phyloP scores from a whole-genome alignment of 768 basidiomycete genomes.

The Sporobolomyces pararoseus region DNA sequence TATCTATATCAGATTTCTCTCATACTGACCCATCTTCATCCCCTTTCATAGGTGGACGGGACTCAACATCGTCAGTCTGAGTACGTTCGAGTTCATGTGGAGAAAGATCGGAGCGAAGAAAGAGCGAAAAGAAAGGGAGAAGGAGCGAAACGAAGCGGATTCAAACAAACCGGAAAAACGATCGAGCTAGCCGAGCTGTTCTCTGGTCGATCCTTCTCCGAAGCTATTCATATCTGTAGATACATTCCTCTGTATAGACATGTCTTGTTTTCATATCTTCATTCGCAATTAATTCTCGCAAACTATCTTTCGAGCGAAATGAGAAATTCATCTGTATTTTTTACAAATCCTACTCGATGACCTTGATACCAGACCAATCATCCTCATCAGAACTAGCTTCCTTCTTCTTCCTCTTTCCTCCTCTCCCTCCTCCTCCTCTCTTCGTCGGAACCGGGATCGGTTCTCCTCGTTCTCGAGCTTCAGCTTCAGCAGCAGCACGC shows the following conservation, averaged over 20 bases:
- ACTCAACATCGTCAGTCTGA: not conserved
- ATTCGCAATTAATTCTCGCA: not conserved
- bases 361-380: constrained; percentile 15
- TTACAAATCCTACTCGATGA: constrained; percentile 23
- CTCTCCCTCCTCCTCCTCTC: not conserved
- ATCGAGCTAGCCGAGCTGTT: not conserved
- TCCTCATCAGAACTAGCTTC: constrained; percentile 7
- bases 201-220: too few species aligned
- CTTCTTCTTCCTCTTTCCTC: constrained; percentile 7
- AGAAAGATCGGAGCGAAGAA: not conserved
- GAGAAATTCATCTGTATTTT: not conserved
- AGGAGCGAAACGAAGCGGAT: not conserved
- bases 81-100: constrained; percentile 22
- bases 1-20: not conserved
- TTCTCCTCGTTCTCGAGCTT: not conserved
- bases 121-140: constrained; percentile 11
- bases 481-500: too few species aligned
- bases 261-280: not conserved
- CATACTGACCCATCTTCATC: too few species aligned
- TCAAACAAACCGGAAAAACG: not conserved
- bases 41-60: constrained; percentile 1
- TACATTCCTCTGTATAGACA: not conserved
- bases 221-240: too few species aligned
- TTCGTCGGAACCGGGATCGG: too few species aligned
- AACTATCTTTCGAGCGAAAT: not conserved